Conservation (phyloP, 2,329 filamentous ascomycete genomes). For the Hypomyces rosellus region DNA sequence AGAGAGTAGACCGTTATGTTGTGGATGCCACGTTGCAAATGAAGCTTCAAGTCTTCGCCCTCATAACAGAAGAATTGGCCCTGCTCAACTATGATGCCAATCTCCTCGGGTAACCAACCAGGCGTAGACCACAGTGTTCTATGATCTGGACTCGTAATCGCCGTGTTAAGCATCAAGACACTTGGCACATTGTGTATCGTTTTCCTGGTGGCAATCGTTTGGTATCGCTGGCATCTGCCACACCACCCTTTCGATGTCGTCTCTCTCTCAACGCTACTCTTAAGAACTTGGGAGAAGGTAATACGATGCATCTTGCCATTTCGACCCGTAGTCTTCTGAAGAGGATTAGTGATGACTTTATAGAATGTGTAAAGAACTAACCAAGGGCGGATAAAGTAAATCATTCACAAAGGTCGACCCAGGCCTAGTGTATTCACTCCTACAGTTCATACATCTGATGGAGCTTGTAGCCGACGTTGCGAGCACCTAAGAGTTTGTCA, state of each 20-base stretch:
- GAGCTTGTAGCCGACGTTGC: conserved; percentile 64
- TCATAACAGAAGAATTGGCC: conserved; percentile 96
- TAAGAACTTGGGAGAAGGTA: conserved; percentile 87
- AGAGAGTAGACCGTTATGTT: conserved; percentile 86
- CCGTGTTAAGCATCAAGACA: conserved; percentile 84
- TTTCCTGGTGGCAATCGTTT: conserved; percentile 78
- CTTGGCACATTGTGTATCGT: conserved; percentile 75
- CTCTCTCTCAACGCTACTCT: conserved; percentile 84
- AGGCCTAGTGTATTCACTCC: conserved; percentile 75
- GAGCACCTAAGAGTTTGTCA: conserved; percentile 33
- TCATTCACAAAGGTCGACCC: conserved; percentile 80
- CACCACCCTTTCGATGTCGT: conserved; percentile 91
- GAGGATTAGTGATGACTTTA: not conserved
- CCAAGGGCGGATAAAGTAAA: conserved; percentile 63
- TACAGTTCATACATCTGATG: conserved; percentile 81
- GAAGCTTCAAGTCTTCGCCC: conserved; percentile 77
- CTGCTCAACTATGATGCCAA: conserved; percentile 83
- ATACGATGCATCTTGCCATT: conserved; percentile 47
- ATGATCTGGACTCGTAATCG: conserved; percentile 64
- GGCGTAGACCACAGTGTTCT: conserved; percentile 81
- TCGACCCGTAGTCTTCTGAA: conserved; percentile 41
- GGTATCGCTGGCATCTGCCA: conserved; percentile 81
- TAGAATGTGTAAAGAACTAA: conserved; percentile 16
- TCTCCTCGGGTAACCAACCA: conserved; percentile 88
- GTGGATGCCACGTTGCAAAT: conserved; percentile 71